Evolutionary conservation across 192 early-diverging fungal species (phyloP).

Genomic region (Coemansia guatemalensis): DNA sequence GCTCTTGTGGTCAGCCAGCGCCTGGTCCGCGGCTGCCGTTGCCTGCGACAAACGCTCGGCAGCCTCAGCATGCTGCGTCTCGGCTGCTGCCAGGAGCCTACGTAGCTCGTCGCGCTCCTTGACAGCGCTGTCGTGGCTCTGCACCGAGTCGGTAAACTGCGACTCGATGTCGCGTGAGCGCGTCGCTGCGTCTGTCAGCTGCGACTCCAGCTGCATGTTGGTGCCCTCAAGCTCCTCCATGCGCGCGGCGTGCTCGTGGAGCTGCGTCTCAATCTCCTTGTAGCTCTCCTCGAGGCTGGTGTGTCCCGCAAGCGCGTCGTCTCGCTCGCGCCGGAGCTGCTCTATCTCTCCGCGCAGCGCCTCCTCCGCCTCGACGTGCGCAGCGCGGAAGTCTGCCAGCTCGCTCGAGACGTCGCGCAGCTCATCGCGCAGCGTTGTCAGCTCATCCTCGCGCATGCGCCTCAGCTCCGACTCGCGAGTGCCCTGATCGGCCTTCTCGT

Average conservation of each 20-base stretch:
- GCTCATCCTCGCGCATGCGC: conserved; percentile 60
- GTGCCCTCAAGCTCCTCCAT: conserved; percentile 46
- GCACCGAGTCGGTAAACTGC: conserved; percentile 21
- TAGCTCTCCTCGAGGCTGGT: conserved; percentile 11
- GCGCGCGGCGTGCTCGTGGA: conserved; percentile 35
- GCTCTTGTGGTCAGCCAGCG: neutral
- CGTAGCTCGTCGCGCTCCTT: conserved; percentile 24
- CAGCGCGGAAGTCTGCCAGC: conserved; percentile 57
- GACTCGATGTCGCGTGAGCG: conserved; percentile 31
- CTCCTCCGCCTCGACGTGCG: conserved; percentile 49
- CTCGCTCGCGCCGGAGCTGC: conserved; percentile 51
- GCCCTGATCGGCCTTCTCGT: conserved; percentile 62
- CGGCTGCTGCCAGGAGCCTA: conserved; percentile 5
- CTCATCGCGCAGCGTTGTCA: conserved; percentile 56
- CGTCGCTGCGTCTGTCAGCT: conserved; percentile 27
- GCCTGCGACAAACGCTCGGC: conserved; percentile 4
- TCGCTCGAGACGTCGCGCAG: conserved; percentile 49
- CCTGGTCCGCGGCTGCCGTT: conserved; percentile 8
- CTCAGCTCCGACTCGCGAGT: conserved; percentile 60
- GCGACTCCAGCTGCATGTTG: conserved; percentile 38
- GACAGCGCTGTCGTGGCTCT: conserved; percentile 28
- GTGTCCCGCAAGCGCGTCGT: conserved; percentile 26
- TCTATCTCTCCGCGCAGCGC: conserved; percentile 56
- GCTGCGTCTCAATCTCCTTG: conserved; percentile 28
- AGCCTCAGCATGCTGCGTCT: conserved; percentile 21